Evolutionary conservation across 2,329 filamentous ascomycete genomes (phyloP), one percentile per base, ranked within the genome.

Genomic region (Monilinia polystroma): DNA sequence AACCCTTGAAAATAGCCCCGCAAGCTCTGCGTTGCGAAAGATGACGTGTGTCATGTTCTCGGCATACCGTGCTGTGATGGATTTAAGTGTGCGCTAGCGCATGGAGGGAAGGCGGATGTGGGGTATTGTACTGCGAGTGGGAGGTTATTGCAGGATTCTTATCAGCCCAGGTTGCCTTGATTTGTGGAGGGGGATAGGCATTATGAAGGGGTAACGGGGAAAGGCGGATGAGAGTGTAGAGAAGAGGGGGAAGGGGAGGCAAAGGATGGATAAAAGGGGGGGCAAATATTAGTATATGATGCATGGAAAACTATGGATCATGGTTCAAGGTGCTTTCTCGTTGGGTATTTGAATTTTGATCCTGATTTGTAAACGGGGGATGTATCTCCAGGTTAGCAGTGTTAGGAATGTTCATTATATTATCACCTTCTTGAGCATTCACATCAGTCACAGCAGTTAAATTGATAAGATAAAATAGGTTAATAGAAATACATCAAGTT

Each of bases 61-160:
- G 32, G 45, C 14, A n/a, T 12, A 1, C 0, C 45, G 5, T 62
- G 58, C 7, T 62, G 58, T 26, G 47, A 62, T 38, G 47, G 47
- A 4, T 41, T 51, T 12, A 62, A 62, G 16, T 62, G 58, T 62
- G 58, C 58, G 29, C 45, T 62, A 26, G 58, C 58, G 45, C 58
- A 62, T 51, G 58, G 58, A 1, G 58, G 58, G 5, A 62, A 62
- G 5, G 58, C 58, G 18, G 26, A 38, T 8, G 58, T 62, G 32
- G 58, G 58, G 2, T 62, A 20, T 51, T 62, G 58, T 51, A 62
- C 45, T 1, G n/a, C 38, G 29, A 62, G 45, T 38, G 58, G 58
- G 8, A 14, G 14, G 5, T 51, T 62, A 20, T 62, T 62, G 58
- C 58, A 62, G 32, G 58, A 62, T 51, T 51, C 11, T 26, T 62